Base-by-base conservation (phyloP, 1,284 basidiomycete genomes). In the Irpex sp. region DNA sequence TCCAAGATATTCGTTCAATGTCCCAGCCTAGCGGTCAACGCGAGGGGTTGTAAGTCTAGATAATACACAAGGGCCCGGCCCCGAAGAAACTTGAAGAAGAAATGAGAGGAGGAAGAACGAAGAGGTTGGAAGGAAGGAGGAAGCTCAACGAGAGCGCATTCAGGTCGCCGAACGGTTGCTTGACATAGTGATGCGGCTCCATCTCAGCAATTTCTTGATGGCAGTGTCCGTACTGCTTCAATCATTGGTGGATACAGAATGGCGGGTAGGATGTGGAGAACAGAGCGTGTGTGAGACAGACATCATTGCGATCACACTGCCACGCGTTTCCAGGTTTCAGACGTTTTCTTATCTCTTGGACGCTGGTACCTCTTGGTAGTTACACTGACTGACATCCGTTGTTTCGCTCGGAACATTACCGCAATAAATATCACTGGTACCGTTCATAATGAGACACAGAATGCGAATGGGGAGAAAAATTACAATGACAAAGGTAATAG, bases 31-130 rank as follows among this genome's bases (percentile, higher is more conserved):
- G 49, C 49, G 21, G 49, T 61, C 11, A 9, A 59, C 26, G 46
- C 13, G 33, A 58, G 57, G 19, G 36, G 37, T 36, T 3, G 57
- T 33, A n/a, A 15, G 58, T 51, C 17, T 43, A 43, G 39, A 43
- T 43, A 51, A 35, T 51, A 46, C n/a, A 35, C 19, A 19, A 49
- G 49, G 61, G 47, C n/a, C 59, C 62, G 54, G 62, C 62, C 62
- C 49, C 35, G 39, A 11, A 11, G 59, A 60, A 43, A 43, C 15
- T 11, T 11, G 15, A 43, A 43, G 39, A 43, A 43, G 15, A 43
- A 15, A 57, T 11, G 37, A 59, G 47, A 39, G 55, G 50, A 63
- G 31, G 17, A 46, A 46, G 37, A 56, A 46, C 5, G 57, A 46
- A 21, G 33, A 51, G 56, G 36, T 39, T 11, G 55, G 13, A 39